Percentiles rank a stretch among this genome's conserved stretches.
phyloP scores from a whole-genome alignment of 2,329 filamentous ascomycete genomes.

The Zymoseptoria brevis region DNA sequence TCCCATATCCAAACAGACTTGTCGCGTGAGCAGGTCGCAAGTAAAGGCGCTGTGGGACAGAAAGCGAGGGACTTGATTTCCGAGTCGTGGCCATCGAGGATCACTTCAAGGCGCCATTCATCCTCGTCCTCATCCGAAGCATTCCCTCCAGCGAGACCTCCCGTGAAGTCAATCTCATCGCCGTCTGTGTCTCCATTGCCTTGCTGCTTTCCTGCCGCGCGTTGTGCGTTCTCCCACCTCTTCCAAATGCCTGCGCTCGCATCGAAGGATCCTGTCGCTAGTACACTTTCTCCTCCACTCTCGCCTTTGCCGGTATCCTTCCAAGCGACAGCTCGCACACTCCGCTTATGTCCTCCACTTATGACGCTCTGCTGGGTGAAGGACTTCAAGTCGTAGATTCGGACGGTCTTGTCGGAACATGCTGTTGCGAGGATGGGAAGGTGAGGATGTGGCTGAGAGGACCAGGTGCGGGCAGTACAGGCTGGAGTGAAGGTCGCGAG shows the following conservation, averaged over 20 bases:
- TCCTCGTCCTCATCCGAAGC: constrained; percentile 50
- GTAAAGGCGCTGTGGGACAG: constrained; percentile 63
- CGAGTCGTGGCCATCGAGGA: constrained; percentile 89
- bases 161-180: constrained; percentile 28
- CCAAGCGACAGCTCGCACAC: constrained; percentile 80
- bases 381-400: constrained; percentile 77
- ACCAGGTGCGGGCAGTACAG: constrained; percentile 65
- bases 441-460: constrained; percentile 73
- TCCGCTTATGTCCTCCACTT: constrained; percentile 81
- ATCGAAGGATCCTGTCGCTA: constrained; percentile 92
- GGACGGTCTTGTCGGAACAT: constrained; percentile 76
- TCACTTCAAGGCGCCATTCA: constrained; percentile 87
- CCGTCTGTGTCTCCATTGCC: constrained; percentile 14
- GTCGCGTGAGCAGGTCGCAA: constrained; percentile 86
- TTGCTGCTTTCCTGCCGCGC: constrained; percentile 17
- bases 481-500: constrained; percentile 49
- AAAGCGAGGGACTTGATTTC: constrained; percentile 81
- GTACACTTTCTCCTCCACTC: constrained; percentile 54
- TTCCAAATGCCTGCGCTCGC: constrained; percentile 66
- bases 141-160: constrained; percentile 22
- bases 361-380: constrained; percentile 73
- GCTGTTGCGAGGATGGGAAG: constrained; percentile 84
- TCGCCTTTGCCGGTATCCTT: constrained; percentile 61
- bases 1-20: constrained; percentile 99
- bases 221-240: constrained; percentile 55